Evolutionary conservation across 2,329 filamentous ascomycete genomes (phyloP).

Genomic region (Akanthomyces lecanii): DNA sequence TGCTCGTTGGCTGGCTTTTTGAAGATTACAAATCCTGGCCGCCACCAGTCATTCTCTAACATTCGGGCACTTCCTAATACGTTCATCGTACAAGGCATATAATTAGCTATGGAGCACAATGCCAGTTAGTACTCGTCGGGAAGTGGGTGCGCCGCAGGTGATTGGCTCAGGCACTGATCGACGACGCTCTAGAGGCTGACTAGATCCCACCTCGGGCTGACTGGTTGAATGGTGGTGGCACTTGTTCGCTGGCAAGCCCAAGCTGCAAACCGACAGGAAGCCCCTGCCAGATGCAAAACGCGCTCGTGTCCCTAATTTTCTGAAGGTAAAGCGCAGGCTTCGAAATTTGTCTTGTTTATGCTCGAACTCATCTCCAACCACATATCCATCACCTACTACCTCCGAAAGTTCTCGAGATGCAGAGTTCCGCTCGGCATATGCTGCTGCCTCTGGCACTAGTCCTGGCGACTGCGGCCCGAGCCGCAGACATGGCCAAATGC

Average conservation of each 20-base stretch:
- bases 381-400: not conserved
- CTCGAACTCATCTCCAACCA: not conserved
- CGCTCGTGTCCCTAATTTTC: not conserved
- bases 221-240: not conserved
- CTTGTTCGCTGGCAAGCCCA: too few relatives aligned
- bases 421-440: not conserved
- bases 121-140: not conserved
- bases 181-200: not conserved
- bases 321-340: not conserved
- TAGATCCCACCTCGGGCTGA: not conserved
- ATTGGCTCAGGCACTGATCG: not conserved
- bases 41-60: not conserved
- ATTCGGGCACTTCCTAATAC: conserved; percentile 3
- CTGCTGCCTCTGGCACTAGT: not conserved
- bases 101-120: not conserved
- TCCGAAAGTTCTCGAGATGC: not conserved
- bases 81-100: not conserved
- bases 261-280: not conserved
- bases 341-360: not conserved
- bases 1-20: not conserved
- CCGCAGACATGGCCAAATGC: conserved; percentile 4
- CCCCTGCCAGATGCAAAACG: not conserved
- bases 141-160: not conserved
- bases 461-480: not conserved
- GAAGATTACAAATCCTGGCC: not conserved